Conservation (phyloP, 148 eudicot species). For the Camellia sinensis region DNA sequence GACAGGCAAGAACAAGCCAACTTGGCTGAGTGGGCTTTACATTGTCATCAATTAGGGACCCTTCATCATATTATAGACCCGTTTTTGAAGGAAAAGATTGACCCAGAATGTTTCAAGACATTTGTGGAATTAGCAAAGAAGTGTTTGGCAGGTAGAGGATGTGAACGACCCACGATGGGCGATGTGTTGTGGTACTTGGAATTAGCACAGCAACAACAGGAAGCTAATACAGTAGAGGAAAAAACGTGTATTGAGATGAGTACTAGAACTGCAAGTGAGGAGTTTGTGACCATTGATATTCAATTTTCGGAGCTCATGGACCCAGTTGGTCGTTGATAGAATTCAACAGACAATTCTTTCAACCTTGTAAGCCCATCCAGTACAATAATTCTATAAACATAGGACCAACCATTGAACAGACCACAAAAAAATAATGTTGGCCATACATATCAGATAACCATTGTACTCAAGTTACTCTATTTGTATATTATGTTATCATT, state of each 20-base stretch:
- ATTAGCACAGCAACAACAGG: not conserved
- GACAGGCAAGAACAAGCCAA: not conserved
- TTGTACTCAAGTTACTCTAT: too few species aligned
- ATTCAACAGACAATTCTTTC: too few species aligned
- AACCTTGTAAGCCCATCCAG: too few species aligned
- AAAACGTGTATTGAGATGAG: not conserved
- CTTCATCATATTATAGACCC: not conserved
- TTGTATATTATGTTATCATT: too few species aligned
- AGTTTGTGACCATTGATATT: not conserved
- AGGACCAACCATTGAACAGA: too few species aligned
- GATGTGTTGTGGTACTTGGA: not conserved
- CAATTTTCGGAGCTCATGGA: too few species aligned
- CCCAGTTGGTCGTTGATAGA: too few species aligned
- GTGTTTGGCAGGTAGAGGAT: not conserved
- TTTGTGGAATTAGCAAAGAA: not conserved
- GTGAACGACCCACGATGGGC: not conserved
- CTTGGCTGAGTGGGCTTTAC: constrained; percentile 1
- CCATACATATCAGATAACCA: too few species aligned
- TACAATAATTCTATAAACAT: too few species aligned
- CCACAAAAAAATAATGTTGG: too few species aligned
- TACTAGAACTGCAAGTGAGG: not conserved
- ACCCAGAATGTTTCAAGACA: not conserved
- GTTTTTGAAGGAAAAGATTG: not conserved
- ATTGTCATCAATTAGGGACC: not conserved
- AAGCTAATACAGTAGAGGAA: not conserved